These are phyloP conservation scores for Hibiscus syriacus DNA, from an alignment of 345 rosid species.

Conservation along the genomic window DNA sequence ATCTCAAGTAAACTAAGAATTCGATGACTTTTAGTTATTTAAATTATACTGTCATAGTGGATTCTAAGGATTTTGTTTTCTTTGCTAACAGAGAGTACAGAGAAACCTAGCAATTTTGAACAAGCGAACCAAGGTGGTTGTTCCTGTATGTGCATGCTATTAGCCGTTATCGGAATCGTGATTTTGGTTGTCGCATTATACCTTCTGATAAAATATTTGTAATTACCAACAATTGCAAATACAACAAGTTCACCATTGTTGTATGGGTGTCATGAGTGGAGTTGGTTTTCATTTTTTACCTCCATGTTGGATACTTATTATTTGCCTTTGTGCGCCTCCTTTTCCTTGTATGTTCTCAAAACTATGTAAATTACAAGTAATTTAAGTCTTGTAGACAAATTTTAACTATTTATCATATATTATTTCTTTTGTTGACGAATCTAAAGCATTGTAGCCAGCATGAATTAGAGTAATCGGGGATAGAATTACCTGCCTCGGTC, in stretches of 20 bases:
- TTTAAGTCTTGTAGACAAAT: neutral
- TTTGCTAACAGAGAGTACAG: neutral
- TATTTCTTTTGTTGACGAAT: neutral
- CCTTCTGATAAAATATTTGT: neutral
- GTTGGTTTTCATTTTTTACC: neutral
- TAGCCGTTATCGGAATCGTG: neutral
- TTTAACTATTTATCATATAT: neutral
- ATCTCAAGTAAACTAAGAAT: neutral
- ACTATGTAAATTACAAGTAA: conserved; percentile 1
- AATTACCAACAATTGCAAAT: neutral
- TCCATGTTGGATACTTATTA: neutral
- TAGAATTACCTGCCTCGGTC: neutral
- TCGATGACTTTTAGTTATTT: neutral
- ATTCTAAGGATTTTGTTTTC: neutral
- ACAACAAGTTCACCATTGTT: neutral
- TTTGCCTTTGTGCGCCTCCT: neutral
- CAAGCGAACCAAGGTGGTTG: neutral
- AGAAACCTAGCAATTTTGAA: neutral
- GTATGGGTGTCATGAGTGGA: neutral
- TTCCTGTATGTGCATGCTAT: neutral
- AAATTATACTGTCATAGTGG: neutral
- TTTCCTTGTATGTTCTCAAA: neutral
- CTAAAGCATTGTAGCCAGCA: neutral
- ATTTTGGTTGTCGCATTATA: neutral
- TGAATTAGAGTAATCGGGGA: neutral